Base-by-base conservation (phyloP, 148 eudicot species). In the Vaccinium corymbosum region DNA sequence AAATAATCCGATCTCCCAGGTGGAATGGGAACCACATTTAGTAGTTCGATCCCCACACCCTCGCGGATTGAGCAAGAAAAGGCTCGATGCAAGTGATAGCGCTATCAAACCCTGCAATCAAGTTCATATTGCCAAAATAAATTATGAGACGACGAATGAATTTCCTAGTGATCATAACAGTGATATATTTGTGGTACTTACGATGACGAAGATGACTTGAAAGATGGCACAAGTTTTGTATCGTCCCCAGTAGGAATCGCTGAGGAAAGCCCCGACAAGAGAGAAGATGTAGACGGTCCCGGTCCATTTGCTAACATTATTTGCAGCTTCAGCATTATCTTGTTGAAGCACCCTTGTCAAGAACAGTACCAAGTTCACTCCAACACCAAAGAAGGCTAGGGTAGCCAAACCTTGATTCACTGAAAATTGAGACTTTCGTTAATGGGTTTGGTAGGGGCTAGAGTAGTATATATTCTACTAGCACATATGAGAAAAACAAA, bases 241-340 rank as follows among this genome's bases (percentile, higher is more conserved):
- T 84, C 98, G 78, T 56, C 98, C 98, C 98, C 97, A 95, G 59
- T 95, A 95, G 13, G 98, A 92, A 83, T 95, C 98, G 32, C 98
- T 95, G 38, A 95, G 92, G 80, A 95, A 94, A 14, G 98, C 98
- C 1, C 98, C 98, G 12, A 93, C 94, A 13, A 95, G 94, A 1
- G 98, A 95, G 90, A 93, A 95, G 74, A 95, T 95, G 82, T 95
- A 95, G 74, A 95, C 98, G 10, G 98, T 95, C 83, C 98, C 98
- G 1, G 98, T 95, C 98, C 98, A 95, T 83, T 93, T 95, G 90
- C 98, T 95, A 27, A 95, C 98, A 53, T 82, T 92, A 52, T 95
- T 95, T 12, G 98, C 98, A 75, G 98, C 98, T 81, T 91, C 97
- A 38, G 95, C 95, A 81, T 95, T 95, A 87, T 89, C 83, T 86